These are phyloP conservation scores for Paecilomyces dactylethromorphus DNA, from an alignment of 2,329 filamentous ascomycete genomes.

Conservation along the genomic window DNA sequence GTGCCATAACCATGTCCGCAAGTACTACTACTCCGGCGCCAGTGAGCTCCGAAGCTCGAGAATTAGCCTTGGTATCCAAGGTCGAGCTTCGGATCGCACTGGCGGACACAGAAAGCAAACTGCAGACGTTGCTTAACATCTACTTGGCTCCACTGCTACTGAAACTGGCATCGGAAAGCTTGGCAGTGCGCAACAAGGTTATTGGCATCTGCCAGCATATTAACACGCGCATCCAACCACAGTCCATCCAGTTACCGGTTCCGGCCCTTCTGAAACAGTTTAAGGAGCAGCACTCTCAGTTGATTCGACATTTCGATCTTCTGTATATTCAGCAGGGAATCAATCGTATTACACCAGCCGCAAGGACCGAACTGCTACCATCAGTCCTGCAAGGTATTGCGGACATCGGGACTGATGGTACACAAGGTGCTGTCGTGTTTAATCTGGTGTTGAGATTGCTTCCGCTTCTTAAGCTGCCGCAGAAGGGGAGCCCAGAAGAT, in stretches of 20 bases:
- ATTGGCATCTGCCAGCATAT: constrained; percentile 66
- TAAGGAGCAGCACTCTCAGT: constrained; percentile 64
- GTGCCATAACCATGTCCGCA: constrained; percentile 22
- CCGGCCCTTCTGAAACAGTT: constrained; percentile 81
- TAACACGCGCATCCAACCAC: constrained; percentile 57
- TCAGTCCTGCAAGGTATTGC: constrained; percentile 61
- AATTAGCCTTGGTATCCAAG: constrained; percentile 76
- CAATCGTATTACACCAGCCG: constrained; percentile 51
- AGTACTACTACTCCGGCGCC: constrained; percentile 12
- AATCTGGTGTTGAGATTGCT: constrained; percentile 75
- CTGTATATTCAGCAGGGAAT: constrained; percentile 83
- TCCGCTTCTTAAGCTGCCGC: constrained; percentile 59
- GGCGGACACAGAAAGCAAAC: constrained; percentile 75
- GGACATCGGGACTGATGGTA: constrained; percentile 49
- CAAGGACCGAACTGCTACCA: constrained; percentile 68
- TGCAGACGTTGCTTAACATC: constrained; percentile 68
- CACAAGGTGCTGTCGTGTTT: constrained; percentile 63
- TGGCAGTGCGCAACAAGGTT: constrained; percentile 72
- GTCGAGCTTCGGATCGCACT: constrained; percentile 79
- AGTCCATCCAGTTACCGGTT: constrained; percentile 71
- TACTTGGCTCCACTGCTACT: constrained; percentile 78
- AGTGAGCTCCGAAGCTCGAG: constrained; percentile 49
- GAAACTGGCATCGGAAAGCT: constrained; percentile 76
- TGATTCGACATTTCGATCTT: constrained; percentile 84
- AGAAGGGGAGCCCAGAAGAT: constrained; percentile 74